A percentile compares a stretch with the other conserved stretches of the same genome.
These are phyloP conservation scores for Monilinia fructicola DNA, from an alignment of 2,329 filamentous ascomycete species.

Conservation along the genomic window DNA sequence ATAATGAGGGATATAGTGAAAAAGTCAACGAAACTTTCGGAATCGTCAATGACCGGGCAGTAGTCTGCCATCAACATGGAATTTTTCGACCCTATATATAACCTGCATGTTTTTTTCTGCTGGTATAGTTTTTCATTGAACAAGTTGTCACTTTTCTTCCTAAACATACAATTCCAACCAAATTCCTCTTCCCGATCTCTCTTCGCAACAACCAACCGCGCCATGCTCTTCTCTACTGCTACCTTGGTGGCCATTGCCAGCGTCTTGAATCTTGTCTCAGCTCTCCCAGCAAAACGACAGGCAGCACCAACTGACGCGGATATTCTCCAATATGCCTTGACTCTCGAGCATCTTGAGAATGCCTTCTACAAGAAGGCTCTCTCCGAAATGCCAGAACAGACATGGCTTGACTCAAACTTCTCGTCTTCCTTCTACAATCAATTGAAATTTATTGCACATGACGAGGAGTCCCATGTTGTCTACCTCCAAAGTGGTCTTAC, in stretches of 20 bases:
- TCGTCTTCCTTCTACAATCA: constrained; percentile 55
- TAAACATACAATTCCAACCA: background rate
- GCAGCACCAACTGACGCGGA: constrained; percentile 31
- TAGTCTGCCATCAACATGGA: background rate
- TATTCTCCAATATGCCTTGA: constrained; percentile 51
- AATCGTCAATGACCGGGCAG: background rate
- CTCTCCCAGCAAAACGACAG: constrained; percentile 32
- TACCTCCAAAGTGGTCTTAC: constrained; percentile 52
- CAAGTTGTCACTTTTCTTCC: background rate
- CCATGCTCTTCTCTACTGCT: constrained; percentile 35
- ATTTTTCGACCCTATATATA: background rate
- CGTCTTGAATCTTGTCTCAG: constrained; percentile 24
- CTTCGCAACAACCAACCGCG: constrained; percentile 8
- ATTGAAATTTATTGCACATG: constrained; percentile 54
- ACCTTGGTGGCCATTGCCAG: constrained; percentile 28
- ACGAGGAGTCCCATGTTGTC: constrained; percentile 58
- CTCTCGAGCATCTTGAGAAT: constrained; percentile 60
- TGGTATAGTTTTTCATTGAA: background rate
- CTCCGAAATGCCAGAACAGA: constrained; percentile 52
- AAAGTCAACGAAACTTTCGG: background rate
- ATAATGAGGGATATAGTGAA: background rate
- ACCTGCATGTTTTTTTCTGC: background rate
- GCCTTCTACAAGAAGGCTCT: constrained; percentile 64
- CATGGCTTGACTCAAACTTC: constrained; percentile 55
- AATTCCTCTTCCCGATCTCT: background rate